Evolutionary conservation across 345 rosid species (phyloP).

Genomic region (Aquilaria sinensis): DNA sequence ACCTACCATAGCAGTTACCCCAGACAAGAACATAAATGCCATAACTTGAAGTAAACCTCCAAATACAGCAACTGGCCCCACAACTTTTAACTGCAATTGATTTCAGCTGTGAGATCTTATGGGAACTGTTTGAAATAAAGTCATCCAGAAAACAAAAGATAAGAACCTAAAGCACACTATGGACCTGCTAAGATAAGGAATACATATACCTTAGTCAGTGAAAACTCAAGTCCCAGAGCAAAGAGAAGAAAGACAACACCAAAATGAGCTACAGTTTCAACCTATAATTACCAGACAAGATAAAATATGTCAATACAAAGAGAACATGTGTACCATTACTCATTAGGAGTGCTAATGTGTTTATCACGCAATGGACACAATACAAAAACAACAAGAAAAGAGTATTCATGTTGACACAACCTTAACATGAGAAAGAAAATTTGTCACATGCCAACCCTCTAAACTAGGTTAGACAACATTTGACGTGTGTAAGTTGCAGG

Average conservation of each 20-base stretch:
- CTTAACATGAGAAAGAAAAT: no score
- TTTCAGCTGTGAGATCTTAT: slow-evolving; percentile 18
- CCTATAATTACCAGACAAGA: slow-evolving; percentile 33
- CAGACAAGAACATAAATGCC: slow-evolving; percentile 73
- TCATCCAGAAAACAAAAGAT: neutral
- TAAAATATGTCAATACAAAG: slow-evolving; percentile 9
- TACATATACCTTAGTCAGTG: slow-evolving; percentile 77
- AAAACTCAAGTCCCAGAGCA: slow-evolving; percentile 96
- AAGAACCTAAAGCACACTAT: slow-evolving; percentile 2
- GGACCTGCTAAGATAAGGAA: slow-evolving; percentile 1
- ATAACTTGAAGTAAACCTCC: slow-evolving; percentile 92
- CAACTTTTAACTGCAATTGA: slow-evolving; percentile 78
- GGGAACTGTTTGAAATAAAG: neutral
- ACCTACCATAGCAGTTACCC: slow-evolving; percentile 68
- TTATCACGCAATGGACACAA: no score
- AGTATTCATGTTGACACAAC: no score
- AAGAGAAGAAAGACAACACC: slow-evolving; percentile 99
- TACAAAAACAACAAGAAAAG: no score
- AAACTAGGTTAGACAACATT: no score
- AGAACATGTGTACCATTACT: neutral
- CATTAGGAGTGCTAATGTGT: no score
- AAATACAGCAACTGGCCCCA: slow-evolving; percentile 91
- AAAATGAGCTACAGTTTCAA: slow-evolving; percentile 94
- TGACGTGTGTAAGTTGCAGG: no score
- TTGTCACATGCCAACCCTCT: no score